Conservation (phyloP, 2,329 filamentous ascomycete genomes). For the Botrytis paeoniae region DNA sequence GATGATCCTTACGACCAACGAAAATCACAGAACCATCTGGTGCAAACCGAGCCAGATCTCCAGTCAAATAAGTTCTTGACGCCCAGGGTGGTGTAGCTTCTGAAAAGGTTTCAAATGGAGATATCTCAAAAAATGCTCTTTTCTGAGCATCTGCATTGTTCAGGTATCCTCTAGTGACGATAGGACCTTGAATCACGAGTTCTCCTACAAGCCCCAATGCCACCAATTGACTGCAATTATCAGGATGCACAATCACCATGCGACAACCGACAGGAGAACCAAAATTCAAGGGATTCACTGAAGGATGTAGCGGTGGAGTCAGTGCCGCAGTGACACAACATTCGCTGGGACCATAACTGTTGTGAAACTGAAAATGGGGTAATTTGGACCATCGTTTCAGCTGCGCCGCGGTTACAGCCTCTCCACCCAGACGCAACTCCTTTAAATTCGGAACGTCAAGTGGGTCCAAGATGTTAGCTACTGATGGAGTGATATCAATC, state of each 20-base stretch:
- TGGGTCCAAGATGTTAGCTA: not conserved
- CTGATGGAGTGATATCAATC: not conserved
- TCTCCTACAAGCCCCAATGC: constrained; percentile 28
- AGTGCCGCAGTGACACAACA: not conserved
- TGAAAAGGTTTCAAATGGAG: not conserved
- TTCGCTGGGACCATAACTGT: constrained; percentile 21
- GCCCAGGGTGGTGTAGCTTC: not conserved
- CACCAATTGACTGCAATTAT: constrained; percentile 21
- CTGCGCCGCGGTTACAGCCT: not conserved
- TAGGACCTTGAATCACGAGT: constrained; percentile 28
- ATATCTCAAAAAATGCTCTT: not conserved
- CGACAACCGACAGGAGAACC: not conserved
- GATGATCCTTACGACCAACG: constrained; percentile 62
- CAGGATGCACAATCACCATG: constrained; percentile 35
- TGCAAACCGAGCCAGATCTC: constrained; percentile 42
- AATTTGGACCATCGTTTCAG: not conserved
- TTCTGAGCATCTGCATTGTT: constrained; percentile 21
- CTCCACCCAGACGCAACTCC: not conserved
- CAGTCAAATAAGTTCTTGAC: not conserved
- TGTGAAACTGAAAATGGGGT: constrained; percentile 24
- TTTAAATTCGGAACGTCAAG: not conserved
- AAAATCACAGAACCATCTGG: constrained; percentile 51
- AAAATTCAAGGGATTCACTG: not conserved
- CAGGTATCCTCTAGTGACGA: constrained; percentile 27
- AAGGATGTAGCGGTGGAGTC: not conserved